phyloP scores from a whole-genome alignment of 2,329 filamentous ascomycete species.

The Parastagonospora avenae region DNA sequence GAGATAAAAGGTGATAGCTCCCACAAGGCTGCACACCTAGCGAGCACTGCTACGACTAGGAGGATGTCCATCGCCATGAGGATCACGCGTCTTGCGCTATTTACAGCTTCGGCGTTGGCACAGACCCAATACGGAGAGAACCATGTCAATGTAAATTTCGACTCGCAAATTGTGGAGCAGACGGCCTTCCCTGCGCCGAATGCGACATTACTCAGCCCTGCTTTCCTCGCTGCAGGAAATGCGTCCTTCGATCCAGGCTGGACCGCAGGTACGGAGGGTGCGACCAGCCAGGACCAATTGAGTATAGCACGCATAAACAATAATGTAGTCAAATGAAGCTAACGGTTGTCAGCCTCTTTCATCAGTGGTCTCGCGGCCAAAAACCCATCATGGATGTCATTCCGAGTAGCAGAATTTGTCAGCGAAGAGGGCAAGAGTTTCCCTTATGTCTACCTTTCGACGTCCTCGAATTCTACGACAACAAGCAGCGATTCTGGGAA shows the following conservation, averaged over 20 bases:
- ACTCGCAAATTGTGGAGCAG: slow-evolving; percentile 41
- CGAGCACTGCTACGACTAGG: background rate
- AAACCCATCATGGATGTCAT: slow-evolving; percentile 41
- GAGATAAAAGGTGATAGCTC: background rate
- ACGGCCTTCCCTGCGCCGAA: slow-evolving; percentile 40
- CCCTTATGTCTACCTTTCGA: slow-evolving; percentile 38
- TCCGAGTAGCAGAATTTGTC: slow-evolving; percentile 30
- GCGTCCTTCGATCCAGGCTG: slow-evolving; percentile 36
- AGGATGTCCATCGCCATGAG: slow-evolving; percentile 1
- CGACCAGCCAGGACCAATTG: slow-evolving; percentile 32
- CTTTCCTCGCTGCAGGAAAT: slow-evolving; percentile 27
- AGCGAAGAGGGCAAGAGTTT: slow-evolving; percentile 43
- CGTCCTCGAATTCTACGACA: slow-evolving; percentile 12
- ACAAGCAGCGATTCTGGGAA: slow-evolving; percentile 22
- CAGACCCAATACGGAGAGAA: slow-evolving; percentile 42
- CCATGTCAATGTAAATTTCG: slow-evolving; percentile 28
- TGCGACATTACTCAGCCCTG: slow-evolving; percentile 37
- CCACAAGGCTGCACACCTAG: background rate
- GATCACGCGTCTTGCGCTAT: slow-evolving; percentile 3
- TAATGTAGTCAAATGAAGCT: slow-evolving; percentile 2
- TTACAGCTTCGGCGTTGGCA: slow-evolving; percentile 18
- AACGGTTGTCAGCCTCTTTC: slow-evolving; percentile 24
- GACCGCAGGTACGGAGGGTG: slow-evolving; percentile 36
- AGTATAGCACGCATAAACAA: slow-evolving; percentile 11
- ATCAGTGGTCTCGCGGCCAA: slow-evolving; percentile 33